Base-by-base conservation (phyloP, 306 rosid genomes). In the Clitoria ternatea region DNA sequence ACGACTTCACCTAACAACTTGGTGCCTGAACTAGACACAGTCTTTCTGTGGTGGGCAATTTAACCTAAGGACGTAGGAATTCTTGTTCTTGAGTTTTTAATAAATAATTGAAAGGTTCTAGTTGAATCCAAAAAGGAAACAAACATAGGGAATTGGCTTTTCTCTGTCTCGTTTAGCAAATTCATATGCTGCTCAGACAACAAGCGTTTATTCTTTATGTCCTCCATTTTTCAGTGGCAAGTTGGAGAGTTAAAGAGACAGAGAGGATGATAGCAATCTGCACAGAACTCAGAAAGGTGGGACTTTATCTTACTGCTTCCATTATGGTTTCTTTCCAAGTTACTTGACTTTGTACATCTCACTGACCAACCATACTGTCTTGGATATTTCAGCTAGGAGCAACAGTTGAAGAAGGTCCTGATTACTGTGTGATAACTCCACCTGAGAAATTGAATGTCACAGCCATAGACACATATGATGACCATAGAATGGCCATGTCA, bases 181-280 rank as follows among this genome's bases (percentile, higher is more conserved):
- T 43, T 50, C 20, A 27, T 70, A 72, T 47, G 47, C 42, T 22
- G 17, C 49, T 42, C 49, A 30, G 19, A 42, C 66, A 15, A 12
- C 7, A n/a, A n/a, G n/a, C 26, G 40, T 70, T 73, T 54, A 80
- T 63, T 49, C 37, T 47, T 54, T 68, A 40, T 39, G 47, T 43
- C 54, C 20, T 49, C 47, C 64, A 29, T 59, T 72, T 85, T 63
- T 66, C 82, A 95, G 99, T 95, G 81, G 99, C 97, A 45, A 95
- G 99, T 80, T 95, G 99, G 99, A 89, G 99, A 80, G 99, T 95
- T 27, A 95, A 95, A 85, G 99, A 91, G 79, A 95, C 99, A 24
- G 99, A 95, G 80, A 85, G 99, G 79, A 95, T 95, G 99, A 86
- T 95, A 52, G 99, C 99, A 71, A 78, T 95, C 77, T 95, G 99